phyloP scores from a whole-genome alignment of 495 filamentous ascomycete species.

The Recurvomyces mirabilis region DNA sequence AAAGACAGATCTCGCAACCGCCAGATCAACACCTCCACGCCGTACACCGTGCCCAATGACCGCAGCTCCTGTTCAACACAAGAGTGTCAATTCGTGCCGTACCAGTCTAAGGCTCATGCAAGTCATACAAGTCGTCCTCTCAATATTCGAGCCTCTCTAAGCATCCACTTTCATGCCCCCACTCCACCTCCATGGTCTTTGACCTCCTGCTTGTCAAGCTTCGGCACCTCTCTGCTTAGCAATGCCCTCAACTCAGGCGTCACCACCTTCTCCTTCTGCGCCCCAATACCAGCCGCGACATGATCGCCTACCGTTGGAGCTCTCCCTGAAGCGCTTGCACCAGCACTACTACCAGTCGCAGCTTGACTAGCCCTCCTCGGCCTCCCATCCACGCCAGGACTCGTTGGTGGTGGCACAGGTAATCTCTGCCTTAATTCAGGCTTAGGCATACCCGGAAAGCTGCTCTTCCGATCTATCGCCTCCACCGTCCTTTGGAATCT shows the following conservation, averaged over 20 bases:
- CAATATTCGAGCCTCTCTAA: neutral
- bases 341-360: conserved; percentile 3
- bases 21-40: no score
- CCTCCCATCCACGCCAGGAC: conserved; percentile 16
- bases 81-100: no score
- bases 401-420: conserved; percentile 19
- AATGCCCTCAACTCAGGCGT: conserved; percentile 69
- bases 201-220: conserved; percentile 44
- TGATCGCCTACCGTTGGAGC: conserved; percentile 24
- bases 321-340: conserved; percentile 6
- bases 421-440: conserved; percentile 44
- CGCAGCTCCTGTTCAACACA: no score
- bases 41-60: no score
- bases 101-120: no score
- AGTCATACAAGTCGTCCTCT: no score
- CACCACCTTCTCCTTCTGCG: conserved; percentile 51
- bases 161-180: neutral
- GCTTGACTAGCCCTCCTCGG: conserved; percentile 2
- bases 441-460: conserved; percentile 58
- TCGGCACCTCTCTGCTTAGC: conserved; percentile 59
- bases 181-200: conserved; percentile 29
- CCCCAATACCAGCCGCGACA: conserved; percentile 26
- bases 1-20: no score
- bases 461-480: conserved; percentile 73
- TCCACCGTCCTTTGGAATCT: conserved; percentile 81